phyloP scores from a whole-genome alignment of 2,329 filamentous ascomycete species.

The Fusarium anthophilum region DNA sequence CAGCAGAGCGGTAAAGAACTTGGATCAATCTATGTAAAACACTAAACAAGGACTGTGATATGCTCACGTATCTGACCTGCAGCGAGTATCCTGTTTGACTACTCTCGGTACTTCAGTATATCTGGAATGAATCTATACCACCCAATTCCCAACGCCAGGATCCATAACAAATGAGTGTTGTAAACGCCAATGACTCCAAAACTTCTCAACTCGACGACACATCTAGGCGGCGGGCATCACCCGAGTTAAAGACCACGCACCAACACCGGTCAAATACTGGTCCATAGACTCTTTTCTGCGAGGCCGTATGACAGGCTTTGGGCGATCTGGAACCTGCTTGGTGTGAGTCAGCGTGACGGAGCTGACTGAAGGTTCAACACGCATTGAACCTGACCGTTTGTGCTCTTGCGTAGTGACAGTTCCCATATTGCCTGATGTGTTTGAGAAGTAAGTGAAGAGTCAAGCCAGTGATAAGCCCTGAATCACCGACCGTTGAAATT shows the following conservation, averaged over 20 bases:
- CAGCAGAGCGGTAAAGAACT: fast-evolving
- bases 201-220: fast-evolving
- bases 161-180: neutral
- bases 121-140: neutral
- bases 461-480: fast-evolving
- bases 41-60: neutral
- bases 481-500: neutral
- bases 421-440: neutral
- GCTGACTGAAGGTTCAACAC: neutral
- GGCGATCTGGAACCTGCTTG: neutral
- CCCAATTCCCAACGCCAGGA: neutral
- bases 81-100: neutral
- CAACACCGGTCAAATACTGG: neutral
- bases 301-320: neutral
- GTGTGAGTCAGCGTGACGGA: neutral
- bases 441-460: neutral
- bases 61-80: neutral
- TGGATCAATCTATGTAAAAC: neutral
- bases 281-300: neutral
- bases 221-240: neutral
- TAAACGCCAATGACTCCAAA: neutral
- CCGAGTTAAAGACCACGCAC: neutral
- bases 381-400: neutral
- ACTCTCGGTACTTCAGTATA: fast-evolving
- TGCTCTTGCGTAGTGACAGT: neutral